phyloP scores from a whole-genome alignment of 352 stramenopile species.

The Pythium rishiriense region DNA sequence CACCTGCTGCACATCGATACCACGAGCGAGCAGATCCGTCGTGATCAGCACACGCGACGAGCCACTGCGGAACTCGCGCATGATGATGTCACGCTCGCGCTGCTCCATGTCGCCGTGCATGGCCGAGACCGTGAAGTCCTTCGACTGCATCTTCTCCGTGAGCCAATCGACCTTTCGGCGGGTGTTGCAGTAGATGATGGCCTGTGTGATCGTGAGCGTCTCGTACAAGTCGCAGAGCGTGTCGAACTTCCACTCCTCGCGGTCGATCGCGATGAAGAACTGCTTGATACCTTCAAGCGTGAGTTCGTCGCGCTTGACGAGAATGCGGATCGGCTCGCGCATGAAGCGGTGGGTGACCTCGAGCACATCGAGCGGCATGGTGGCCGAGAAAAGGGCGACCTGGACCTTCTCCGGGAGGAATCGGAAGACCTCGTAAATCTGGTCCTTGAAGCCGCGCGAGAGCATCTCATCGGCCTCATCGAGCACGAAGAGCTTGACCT shows the following conservation, averaged over 20 bases:
- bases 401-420: slow-evolving; percentile 98
- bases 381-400: slow-evolving; percentile 99
- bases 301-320: slow-evolving; percentile 99
- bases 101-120: slow-evolving; percentile 99
- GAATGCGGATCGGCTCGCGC: slow-evolving; percentile 98
- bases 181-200: slow-evolving; percentile 99
- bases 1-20: slow-evolving; percentile 99
- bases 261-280: slow-evolving; percentile 98
- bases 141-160: slow-evolving; percentile 98
- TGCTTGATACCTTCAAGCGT: slow-evolving; percentile 98
- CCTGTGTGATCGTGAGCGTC: slow-evolving; percentile 98
- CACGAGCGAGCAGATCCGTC: slow-evolving; percentile 98
- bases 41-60: slow-evolving; percentile 99
- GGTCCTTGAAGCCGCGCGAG: slow-evolving; percentile 98
- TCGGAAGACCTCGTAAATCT: slow-evolving; percentile 99
- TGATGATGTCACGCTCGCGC: slow-evolving; percentile 99
- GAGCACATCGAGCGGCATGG: slow-evolving; percentile 99
- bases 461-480: slow-evolving; percentile 99
- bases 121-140: slow-evolving; percentile 99
- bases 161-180: slow-evolving; percentile 98
- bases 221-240: slow-evolving; percentile 99
- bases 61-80: slow-evolving; percentile 99
- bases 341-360: slow-evolving; percentile 99
- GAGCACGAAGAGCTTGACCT: slow-evolving; percentile 97
- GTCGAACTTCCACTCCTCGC: slow-evolving; percentile 99